Evolutionary conservation across 2,329 filamentous ascomycete species (phyloP).

Genomic region (Dothideomycetes sp.): DNA sequence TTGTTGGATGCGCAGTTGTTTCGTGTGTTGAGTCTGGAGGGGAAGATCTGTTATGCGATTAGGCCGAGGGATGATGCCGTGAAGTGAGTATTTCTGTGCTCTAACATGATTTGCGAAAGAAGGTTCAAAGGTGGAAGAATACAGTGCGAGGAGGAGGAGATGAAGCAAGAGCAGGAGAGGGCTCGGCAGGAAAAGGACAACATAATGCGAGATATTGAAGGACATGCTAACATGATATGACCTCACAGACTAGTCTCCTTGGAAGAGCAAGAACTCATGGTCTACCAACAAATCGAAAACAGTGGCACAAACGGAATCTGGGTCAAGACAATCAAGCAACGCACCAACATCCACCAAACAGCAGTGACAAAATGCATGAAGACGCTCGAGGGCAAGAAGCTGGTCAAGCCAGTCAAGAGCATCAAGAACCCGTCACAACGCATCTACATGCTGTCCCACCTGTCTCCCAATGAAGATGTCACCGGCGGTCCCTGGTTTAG

Average conservation of each 20-base stretch:
- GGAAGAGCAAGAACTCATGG: slow-evolving; percentile 62
- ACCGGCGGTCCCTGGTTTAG: slow-evolving; percentile 94
- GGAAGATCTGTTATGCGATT: slow-evolving; percentile 19
- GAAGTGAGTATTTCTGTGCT: slow-evolving; percentile 9
- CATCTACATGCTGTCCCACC: slow-evolving; percentile 85
- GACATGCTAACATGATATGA: slow-evolving; percentile 14
- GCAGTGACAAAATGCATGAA: slow-evolving; percentile 74
- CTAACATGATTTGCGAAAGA: background rate
- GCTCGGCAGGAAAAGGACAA: no score
- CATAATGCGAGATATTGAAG: no score
- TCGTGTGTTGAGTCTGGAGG: slow-evolving; percentile 18
- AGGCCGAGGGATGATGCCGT: slow-evolving; percentile 8
- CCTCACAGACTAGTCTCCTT: slow-evolving; percentile 31
- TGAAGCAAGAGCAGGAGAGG: background rate
- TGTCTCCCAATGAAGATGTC: slow-evolving; percentile 78
- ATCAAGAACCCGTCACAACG: slow-evolving; percentile 85
- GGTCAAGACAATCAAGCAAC: slow-evolving; percentile 72
- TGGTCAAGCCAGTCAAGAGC: slow-evolving; percentile 83
- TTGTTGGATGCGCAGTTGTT: slow-evolving; percentile 19
- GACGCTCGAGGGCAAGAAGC: slow-evolving; percentile 66
- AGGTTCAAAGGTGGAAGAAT: background rate
- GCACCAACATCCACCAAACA: slow-evolving; percentile 73
- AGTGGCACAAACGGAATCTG: slow-evolving; percentile 46
- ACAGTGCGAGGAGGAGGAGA: background rate
- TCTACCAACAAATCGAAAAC: slow-evolving; percentile 37